Conservation (phyloP, 768 basidiomycete genomes). For the Boletellus ananas region DNA sequence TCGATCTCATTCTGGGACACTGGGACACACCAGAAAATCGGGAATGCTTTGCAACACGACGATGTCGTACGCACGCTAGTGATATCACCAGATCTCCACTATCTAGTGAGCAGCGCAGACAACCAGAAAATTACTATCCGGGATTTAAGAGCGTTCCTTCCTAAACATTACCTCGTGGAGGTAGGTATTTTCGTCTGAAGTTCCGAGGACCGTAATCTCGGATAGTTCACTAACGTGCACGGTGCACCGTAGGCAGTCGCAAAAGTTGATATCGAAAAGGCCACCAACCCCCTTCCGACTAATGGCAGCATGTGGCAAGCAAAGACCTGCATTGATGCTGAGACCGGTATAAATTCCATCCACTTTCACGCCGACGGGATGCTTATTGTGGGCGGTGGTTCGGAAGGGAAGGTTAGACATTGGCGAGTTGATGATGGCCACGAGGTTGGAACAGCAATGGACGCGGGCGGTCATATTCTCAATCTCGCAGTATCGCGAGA, state of each 20-base stretch:
- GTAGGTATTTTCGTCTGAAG: not conserved
- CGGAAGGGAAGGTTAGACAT: not conserved
- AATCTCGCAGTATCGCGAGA: not conserved
- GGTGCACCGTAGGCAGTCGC: too few relatives aligned
- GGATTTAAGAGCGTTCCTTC: not conserved
- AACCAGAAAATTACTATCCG: not conserved
- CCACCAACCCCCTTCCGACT: not conserved
- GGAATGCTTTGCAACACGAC: not conserved
- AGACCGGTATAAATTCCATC: not conserved
- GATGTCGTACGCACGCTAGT: not conserved
- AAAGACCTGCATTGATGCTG: not conserved
- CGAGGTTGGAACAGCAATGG: not conserved
- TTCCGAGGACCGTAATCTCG: too few relatives aligned
- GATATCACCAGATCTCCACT: not conserved
- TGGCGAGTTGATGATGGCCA: not conserved
- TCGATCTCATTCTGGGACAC: constrained; percentile 1
- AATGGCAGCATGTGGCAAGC: not conserved
- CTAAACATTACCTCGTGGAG: not conserved
- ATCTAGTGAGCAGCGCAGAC: not conserved
- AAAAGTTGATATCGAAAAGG: not conserved
- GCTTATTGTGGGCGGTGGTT: constrained; percentile 2
- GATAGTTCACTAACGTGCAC: too few relatives aligned
- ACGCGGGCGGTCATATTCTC: not conserved
- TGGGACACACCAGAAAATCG: not conserved
- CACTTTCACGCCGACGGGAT: not conserved